A percentile compares a stretch with the other conserved stretches of the same genome.
phyloP scores from a whole-genome alignment of 805 yeast species.

The Candida orba region DNA sequence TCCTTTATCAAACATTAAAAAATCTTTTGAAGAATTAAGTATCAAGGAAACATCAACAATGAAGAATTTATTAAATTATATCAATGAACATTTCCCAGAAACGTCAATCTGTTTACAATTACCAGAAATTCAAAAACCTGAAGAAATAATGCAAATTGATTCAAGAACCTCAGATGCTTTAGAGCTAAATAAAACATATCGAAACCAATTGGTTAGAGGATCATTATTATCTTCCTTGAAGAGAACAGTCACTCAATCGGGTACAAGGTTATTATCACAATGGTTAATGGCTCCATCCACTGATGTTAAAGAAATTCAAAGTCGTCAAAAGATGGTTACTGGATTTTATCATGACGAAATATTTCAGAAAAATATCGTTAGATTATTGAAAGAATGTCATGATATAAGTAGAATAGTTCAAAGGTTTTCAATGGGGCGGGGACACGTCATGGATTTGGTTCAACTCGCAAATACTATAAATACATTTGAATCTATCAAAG shows the following conservation, averaged over 20 bases:
- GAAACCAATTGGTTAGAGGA: slow-evolving; percentile 54
- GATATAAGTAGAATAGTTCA: slow-evolving; percentile 59
- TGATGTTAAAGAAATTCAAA: slow-evolving; percentile 44
- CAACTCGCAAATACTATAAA: slow-evolving; percentile 36
- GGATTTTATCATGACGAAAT: slow-evolving; percentile 29
- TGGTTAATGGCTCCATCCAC: slow-evolving; percentile 82
- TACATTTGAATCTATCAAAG: slow-evolving; percentile 25
- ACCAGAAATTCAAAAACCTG: slow-evolving; percentile 53
- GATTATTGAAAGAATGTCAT: slow-evolving; percentile 36
- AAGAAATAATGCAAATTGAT: slow-evolving; percentile 66
- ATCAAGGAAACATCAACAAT: slow-evolving; percentile 53
- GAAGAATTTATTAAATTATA: slow-evolving; percentile 56
- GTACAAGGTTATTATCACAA: slow-evolving; percentile 67
- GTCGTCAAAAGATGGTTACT: slow-evolving; percentile 48
- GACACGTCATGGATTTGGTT: slow-evolving; percentile 37
- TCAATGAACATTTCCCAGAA: slow-evolving; percentile 67
- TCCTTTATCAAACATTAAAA: slow-evolving; percentile 14
- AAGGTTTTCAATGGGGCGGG: slow-evolving; percentile 43
- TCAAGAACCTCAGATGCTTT: slow-evolving; percentile 69
- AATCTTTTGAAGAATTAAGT: slow-evolving; percentile 28
- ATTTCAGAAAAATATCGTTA: slow-evolving; percentile 27
- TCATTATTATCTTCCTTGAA: slow-evolving; percentile 64
- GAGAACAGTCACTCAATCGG: slow-evolving; percentile 74
- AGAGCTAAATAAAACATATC: slow-evolving; percentile 56
- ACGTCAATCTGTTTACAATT: slow-evolving; percentile 52